These are phyloP conservation scores for Apium graveolens DNA, from an alignment of 129 eudicot genomes.

Conservation along the genomic window DNA sequence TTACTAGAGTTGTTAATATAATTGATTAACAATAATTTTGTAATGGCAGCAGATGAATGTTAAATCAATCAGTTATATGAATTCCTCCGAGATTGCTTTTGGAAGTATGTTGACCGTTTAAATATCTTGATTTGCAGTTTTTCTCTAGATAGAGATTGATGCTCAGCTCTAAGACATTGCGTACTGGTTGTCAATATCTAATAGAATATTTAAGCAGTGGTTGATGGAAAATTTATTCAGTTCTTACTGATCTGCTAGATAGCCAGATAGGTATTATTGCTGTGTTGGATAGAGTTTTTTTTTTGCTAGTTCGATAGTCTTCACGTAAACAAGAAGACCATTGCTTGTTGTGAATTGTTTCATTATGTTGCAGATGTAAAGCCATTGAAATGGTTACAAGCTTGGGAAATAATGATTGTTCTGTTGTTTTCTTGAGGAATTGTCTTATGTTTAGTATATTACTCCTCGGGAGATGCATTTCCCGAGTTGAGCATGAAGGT, in stretches of 20 bases:
- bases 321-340: neutral
- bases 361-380: neutral
- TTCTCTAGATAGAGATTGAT: slow-evolving; percentile 8
- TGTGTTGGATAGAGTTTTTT: neutral
- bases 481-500: neutral
- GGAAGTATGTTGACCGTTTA: neutral
- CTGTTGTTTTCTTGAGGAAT: neutral
- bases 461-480: neutral
- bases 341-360: neutral
- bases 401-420: neutral
- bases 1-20: neutral
- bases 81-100: neutral
- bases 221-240: slow-evolving; percentile 5
- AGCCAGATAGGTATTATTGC: neutral
- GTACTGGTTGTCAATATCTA: slow-evolving; percentile 7
- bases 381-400: neutral
- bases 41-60: neutral
- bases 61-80: slow-evolving; percentile 1
- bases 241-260: neutral
- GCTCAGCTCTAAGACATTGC: neutral
- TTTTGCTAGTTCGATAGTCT: neutral
- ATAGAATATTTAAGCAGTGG: neutral
- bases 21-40: neutral
- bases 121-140: neutral
- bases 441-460: neutral